A percentile compares a stretch with the other conserved stretches of the same genome.
phyloP scores from a whole-genome alignment of 768 basidiomycete genomes.

The Collybia sordida region DNA sequence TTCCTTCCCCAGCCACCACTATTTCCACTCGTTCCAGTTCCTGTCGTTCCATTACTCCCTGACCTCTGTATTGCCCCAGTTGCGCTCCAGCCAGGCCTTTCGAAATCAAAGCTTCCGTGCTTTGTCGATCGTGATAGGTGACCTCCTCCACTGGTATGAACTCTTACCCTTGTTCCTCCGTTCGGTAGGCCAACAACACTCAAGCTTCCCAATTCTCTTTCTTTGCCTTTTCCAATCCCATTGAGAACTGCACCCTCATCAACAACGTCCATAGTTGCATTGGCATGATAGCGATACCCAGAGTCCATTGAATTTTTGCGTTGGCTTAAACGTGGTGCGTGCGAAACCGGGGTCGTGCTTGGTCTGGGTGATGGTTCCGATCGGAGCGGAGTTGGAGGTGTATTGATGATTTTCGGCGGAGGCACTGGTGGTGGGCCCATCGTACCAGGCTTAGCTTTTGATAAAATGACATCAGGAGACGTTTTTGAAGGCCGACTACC shows the following conservation, averaged over 20 bases:
- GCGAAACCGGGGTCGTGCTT: constrained; percentile 9
- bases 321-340: constrained; percentile 6
- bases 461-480: constrained; percentile 4
- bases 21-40: constrained; percentile 28
- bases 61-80: constrained; percentile 41
- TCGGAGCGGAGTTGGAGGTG: constrained; percentile 29
- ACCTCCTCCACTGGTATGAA: constrained; percentile 7
- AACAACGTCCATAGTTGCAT: constrained; percentile 30
- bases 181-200: constrained; percentile 22
- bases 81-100: constrained; percentile 55
- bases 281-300: constrained; percentile 29
- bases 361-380: not conserved
- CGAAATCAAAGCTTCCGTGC: constrained; percentile 78
- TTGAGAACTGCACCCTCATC: constrained; percentile 31
- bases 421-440: constrained; percentile 11
- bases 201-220: constrained; percentile 24
- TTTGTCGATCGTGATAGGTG: constrained; percentile 41
- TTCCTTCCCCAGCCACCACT: constrained; percentile 25
- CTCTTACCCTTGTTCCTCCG: constrained; percentile 13
- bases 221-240: constrained; percentile 22
- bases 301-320: constrained; percentile 36
- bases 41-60: constrained; percentile 37
- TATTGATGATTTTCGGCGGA: constrained; percentile 30
- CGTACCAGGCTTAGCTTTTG: constrained; percentile 5
- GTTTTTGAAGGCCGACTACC: constrained; percentile 12